Percentiles rank a stretch among this genome's conserved stretches.
Conservation (phyloP, 225 moss, liverwort and hornwort genomes). For the Climacium dendroides region DNA sequence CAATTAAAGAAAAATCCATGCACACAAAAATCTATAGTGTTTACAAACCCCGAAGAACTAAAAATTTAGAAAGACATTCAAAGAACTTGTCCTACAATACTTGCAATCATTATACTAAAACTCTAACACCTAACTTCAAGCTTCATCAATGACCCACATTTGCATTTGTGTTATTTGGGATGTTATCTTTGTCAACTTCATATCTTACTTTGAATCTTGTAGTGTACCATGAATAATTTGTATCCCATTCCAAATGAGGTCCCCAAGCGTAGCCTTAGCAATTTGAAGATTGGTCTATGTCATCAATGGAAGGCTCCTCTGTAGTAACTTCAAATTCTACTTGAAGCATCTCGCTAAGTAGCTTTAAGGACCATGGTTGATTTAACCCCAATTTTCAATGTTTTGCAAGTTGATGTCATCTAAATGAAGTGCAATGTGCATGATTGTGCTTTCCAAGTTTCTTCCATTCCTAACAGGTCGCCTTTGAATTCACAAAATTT, state of each 20-base stretch:
- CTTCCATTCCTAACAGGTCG: fast-evolving
- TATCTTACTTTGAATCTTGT: neutral
- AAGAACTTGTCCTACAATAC: neutral
- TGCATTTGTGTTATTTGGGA: neutral
- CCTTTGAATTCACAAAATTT: neutral
- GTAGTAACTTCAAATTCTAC: neutral
- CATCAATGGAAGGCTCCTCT: neutral
- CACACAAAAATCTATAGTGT: fast-evolving
- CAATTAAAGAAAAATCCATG: neutral
- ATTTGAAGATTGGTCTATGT: neutral
- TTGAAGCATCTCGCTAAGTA: neutral
- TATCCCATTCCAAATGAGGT: neutral
- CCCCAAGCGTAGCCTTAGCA: neutral
- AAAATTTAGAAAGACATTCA: neutral
- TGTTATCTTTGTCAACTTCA: neutral
- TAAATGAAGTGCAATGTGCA: fast-evolving
- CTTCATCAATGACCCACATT: neutral
- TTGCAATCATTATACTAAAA: neutral
- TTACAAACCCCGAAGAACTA: neutral
- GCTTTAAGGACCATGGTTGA: neutral
- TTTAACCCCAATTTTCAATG: neutral
- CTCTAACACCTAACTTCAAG: neutral
- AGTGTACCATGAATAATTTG: too few relatives aligned
- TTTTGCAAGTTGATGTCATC: fast-evolving
- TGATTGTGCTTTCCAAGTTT: neutral